These are phyloP conservation scores for Diaporthe capsici DNA, from an alignment of 2,329 filamentous ascomycete genomes.

Conservation along the genomic window DNA sequence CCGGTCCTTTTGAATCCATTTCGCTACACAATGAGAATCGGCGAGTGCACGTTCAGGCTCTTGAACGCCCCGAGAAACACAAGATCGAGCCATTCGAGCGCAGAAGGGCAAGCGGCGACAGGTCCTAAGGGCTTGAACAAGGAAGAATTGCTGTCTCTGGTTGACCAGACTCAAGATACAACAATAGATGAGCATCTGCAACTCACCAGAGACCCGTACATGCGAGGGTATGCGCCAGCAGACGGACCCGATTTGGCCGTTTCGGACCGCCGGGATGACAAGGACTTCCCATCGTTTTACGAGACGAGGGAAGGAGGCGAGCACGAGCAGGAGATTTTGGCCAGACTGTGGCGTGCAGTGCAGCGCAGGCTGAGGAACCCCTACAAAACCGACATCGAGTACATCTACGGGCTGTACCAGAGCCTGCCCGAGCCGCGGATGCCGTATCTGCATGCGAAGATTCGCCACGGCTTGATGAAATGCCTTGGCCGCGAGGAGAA, in stretches of 20 bases:
- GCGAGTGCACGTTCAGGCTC: conserved; percentile 35
- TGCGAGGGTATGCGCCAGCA: conserved; percentile 66
- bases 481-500: conserved; percentile 76
- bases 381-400: conserved; percentile 55
- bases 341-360: conserved; percentile 58
- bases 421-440: conserved; percentile 67
- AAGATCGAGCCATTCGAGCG: conserved; percentile 38
- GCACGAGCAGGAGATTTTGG: conserved; percentile 53
- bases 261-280: conserved; percentile 65
- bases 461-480: conserved; percentile 76
- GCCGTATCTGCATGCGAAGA: conserved; percentile 61
- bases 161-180: conserved; percentile 63
- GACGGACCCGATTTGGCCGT: conserved; percentile 64
- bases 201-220: conserved; percentile 66
- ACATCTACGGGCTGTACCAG: conserved; percentile 65
- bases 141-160: conserved; percentile 65
- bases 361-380: conserved; percentile 58
- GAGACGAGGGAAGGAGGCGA: conserved; percentile 55
- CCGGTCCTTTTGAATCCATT: conserved; percentile 31
- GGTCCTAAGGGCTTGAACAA: conserved; percentile 45
- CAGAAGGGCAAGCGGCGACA: neutral
- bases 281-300: conserved; percentile 59
- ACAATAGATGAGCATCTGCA: conserved; percentile 68
- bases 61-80: neutral
- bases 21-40: conserved; percentile 7